Base-by-base conservation (phyloP, 176 grass and related monocot genomes). In the Echinochloa phyllopogon region DNA sequence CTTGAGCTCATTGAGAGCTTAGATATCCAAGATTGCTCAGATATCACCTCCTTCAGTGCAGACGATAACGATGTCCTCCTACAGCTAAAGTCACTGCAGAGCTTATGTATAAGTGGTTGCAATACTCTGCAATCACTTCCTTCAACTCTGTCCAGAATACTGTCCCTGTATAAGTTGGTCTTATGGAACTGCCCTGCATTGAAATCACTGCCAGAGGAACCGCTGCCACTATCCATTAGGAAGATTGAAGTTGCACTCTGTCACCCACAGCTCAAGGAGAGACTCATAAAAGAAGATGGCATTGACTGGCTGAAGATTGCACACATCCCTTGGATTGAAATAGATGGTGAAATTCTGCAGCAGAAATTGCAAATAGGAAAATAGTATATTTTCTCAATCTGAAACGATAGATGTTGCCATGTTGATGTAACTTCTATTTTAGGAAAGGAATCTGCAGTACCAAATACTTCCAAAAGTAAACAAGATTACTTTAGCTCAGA, bases 1-100 rank as follows among this genome's bases (percentile, higher is more conserved):
- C 75, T 92, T 70, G 47, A 76, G 23, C 5, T 57, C 62, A 74
- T 89, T 59, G 51, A 76, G 82, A 92, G 77, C 69, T 41, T 92
- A 72, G 84, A 92, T 42, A 87, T 89, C 74, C 87, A 89, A 64
- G 84, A 87, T 63, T 87, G 84, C 80, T 78, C 15, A 73, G 78
- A 92, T 10, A 76, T 86, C 56, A 80, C 60, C 24, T 62, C 10
- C 76, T 87, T 87, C 49, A 84, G n/a, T 4, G 65, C 83, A 45
- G 61, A 80, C 3, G 77, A 84, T 45, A 20, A 76, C 24, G 42
- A 72, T 73, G 16, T 25, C n/a, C 57, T 86, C 56, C 44, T 3
- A 52, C 76, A 85, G 65, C 85, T 93, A 47, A 87, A 58, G 25
- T 83, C 82, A 67, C 76, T 90, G 16, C 47, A 88, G 51, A 89